These are phyloP conservation scores for Penicillium manginii DNA, from an alignment of 495 filamentous ascomycete genomes.

Conservation along the genomic window DNA sequence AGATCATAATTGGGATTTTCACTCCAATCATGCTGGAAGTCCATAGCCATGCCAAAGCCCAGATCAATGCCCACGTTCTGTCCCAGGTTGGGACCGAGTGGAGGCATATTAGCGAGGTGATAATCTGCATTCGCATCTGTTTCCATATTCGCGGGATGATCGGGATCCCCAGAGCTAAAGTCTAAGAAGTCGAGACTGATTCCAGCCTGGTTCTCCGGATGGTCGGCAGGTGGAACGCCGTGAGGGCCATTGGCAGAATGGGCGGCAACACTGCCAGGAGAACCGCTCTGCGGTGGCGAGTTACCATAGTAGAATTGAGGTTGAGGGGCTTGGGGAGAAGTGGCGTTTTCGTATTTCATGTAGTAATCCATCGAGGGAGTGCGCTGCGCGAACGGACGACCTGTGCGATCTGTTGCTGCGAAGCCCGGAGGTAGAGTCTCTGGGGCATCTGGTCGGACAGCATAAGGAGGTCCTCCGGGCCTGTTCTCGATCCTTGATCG, in stretches of 20 bases:
- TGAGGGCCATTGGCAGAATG: slow-evolving; percentile 23
- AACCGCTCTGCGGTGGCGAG: slow-evolving; percentile 47
- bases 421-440: slow-evolving; percentile 34
- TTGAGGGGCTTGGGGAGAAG: slow-evolving; percentile 27
- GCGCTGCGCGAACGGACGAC: slow-evolving; percentile 33
- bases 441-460: slow-evolving; percentile 29
- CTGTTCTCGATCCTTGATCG: slow-evolving; percentile 27
- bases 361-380: slow-evolving; percentile 47
- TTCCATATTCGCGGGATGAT: slow-evolving; percentile 29
- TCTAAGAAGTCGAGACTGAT: slow-evolving; percentile 47
- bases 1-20: slow-evolving; percentile 81
- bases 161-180: slow-evolving; percentile 37
- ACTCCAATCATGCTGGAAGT: slow-evolving; percentile 77
- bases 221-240: slow-evolving; percentile 25
- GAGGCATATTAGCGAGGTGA: slow-evolving; percentile 32
- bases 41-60: slow-evolving; percentile 75
- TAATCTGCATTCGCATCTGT: slow-evolving; percentile 39
- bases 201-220: slow-evolving; percentile 32
- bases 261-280: slow-evolving; percentile 35
- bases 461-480: slow-evolving; percentile 20
- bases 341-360: slow-evolving; percentile 39
- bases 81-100: slow-evolving; percentile 39
- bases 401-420: slow-evolving; percentile 24
- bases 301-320: slow-evolving; percentile 44
- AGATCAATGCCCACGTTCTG: slow-evolving; percentile 64